Conservation (phyloP, 805 yeast genomes). For the Helenozyma rhizophorensis region DNA sequence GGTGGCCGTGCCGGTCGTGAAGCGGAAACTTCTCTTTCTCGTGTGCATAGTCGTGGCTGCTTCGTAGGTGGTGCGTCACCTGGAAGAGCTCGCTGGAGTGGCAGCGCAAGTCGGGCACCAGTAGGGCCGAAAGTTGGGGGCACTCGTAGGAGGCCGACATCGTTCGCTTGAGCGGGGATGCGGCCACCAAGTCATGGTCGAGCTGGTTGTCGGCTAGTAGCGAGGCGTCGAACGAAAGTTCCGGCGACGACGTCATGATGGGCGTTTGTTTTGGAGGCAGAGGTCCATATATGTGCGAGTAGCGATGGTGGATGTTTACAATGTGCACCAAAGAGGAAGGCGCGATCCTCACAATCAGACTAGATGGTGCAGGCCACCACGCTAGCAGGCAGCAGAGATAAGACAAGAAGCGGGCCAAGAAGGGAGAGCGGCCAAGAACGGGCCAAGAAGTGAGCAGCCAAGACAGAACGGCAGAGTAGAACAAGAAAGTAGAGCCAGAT, state of each 20-base stretch:
- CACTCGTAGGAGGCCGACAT: background rate
- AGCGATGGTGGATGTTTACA: slow-evolving; percentile 10
- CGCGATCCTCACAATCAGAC: too few relatives aligned
- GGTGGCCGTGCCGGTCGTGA: slow-evolving; percentile 16
- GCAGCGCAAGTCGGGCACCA: slow-evolving; percentile 13
- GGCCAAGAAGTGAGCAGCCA: too few relatives aligned
- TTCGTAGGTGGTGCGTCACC: slow-evolving; percentile 23
- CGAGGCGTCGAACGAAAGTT: slow-evolving; percentile 14
- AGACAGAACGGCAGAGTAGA: too few relatives aligned
- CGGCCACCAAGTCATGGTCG: slow-evolving; percentile 4
- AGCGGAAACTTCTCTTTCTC: too few relatives aligned
- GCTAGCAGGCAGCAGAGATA: too few relatives aligned
- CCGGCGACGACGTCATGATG: slow-evolving; percentile 13
- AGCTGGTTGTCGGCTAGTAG: slow-evolving; percentile 15
- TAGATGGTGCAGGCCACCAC: too few relatives aligned
- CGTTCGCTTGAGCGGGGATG: slow-evolving; percentile 12
- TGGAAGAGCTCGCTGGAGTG: slow-evolving; percentile 30
- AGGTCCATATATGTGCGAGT: background rate
- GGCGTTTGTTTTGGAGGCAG: background rate
- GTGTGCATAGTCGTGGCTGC: too few relatives aligned
- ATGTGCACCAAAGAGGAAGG: slow-evolving; percentile 11
- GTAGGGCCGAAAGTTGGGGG: slow-evolving; percentile 6
- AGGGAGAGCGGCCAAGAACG: too few relatives aligned
- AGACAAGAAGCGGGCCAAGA: too few relatives aligned
- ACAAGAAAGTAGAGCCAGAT: too few relatives aligned